These are phyloP conservation scores for Daedaleopsis sinensis DNA, from an alignment of 768 basidiomycete genomes.

Conservation along the genomic window DNA sequence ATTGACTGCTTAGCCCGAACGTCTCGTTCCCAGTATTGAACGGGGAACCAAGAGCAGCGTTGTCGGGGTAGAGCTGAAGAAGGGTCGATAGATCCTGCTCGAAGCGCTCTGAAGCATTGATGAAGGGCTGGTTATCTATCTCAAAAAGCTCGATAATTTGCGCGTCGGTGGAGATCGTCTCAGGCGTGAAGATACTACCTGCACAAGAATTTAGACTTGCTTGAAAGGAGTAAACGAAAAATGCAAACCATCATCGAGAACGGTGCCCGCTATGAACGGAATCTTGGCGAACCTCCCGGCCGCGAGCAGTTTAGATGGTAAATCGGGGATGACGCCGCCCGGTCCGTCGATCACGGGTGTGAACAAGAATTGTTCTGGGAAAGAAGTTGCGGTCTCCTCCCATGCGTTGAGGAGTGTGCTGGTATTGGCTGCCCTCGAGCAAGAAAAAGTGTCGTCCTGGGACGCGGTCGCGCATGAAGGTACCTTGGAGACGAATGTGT, in stretches of 20 bases:
- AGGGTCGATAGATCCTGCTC: conserved; percentile 25
- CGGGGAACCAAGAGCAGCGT: conserved; percentile 46
- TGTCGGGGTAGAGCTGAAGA: conserved; percentile 44
- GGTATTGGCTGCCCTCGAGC: conserved; percentile 25
- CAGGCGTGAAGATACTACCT: conserved; percentile 42
- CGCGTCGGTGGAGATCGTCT: conserved; percentile 16
- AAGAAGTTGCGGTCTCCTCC: conserved; percentile 21
- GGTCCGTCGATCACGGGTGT: conserved; percentile 45
- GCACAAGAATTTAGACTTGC: neutral
- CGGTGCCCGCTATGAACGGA: conserved; percentile 49
- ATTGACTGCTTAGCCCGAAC: conserved; percentile 43
- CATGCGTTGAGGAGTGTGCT: conserved; percentile 20
- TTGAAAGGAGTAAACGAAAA: too few relatives aligned
- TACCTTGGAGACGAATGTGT: conserved; percentile 41
- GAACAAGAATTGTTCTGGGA: conserved; percentile 31
- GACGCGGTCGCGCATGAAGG: conserved; percentile 37
- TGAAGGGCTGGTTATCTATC: conserved; percentile 1
- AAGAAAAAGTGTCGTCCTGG: conserved; percentile 39
- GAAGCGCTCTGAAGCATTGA: neutral
- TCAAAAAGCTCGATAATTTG: conserved; percentile 5
- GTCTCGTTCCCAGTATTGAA: conserved; percentile 49
- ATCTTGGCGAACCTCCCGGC: conserved; percentile 39
- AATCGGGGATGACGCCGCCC: conserved; percentile 42
- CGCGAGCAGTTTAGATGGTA: conserved; percentile 38
- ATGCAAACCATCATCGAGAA: conserved; percentile 46